Percentiles rank a stretch among this genome's conserved stretches.
phyloP scores from a whole-genome alignment of 176 grass and related monocot genomes.

The Themeda triandra region DNA sequence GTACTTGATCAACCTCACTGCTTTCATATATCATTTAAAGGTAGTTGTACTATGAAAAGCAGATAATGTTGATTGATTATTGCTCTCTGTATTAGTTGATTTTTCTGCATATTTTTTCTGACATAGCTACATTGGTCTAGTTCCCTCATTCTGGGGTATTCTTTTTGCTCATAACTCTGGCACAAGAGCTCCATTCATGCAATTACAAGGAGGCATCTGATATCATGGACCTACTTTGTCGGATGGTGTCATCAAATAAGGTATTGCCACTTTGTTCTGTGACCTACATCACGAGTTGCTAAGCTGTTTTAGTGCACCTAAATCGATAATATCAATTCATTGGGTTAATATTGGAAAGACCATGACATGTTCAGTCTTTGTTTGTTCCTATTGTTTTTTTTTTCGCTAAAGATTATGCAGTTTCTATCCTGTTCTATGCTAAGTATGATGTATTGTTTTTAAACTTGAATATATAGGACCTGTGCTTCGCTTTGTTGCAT shows the following conservation, averaged over 20 bases:
- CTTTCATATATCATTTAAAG: neutral
- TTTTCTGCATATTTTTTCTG: conserved; percentile 27
- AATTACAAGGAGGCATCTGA: conserved; percentile 55
- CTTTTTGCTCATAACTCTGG: conserved; percentile 70
- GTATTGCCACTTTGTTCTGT: conserved; percentile 25
- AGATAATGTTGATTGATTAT: neutral
- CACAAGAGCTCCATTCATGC: conserved; percentile 64
- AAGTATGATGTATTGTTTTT: conserved; percentile 1
- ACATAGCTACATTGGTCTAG: conserved; percentile 47
- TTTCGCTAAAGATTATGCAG: neutral
- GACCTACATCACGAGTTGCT: neutral
- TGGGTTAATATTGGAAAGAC: neutral
- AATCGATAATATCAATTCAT: neutral
- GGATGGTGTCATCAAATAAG: conserved; percentile 76
- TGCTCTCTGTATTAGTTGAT: neutral
- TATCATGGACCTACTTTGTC: conserved; percentile 66
- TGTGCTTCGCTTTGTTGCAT: conserved; percentile 72
- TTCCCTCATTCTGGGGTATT: conserved; percentile 84
- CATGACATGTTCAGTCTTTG: neutral
- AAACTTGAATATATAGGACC: conserved; percentile 15
- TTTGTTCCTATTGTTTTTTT: neutral
- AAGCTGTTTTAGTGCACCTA: conserved; percentile 7
- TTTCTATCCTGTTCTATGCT: neutral
- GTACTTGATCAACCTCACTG: neutral
- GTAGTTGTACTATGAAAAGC: neutral